These are phyloP conservation scores for Ceratorhiza oryzae-sativae DNA, from an alignment of 1,284 basidiomycete species.

Conservation along the genomic window DNA sequence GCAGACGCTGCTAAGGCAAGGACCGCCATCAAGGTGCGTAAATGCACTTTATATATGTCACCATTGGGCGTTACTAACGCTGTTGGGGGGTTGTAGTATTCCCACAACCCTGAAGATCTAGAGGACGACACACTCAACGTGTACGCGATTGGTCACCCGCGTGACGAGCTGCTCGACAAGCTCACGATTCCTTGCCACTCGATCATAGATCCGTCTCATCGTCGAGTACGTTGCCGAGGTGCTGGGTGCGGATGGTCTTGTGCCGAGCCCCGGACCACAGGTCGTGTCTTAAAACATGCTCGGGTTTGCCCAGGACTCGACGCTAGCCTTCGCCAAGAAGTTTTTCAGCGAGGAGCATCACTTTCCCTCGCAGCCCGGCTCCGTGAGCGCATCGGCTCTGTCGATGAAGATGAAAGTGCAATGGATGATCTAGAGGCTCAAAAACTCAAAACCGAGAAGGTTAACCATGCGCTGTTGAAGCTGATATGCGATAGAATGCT, in stretches of 20 bases:
- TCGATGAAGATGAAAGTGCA: too few species aligned
- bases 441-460: constrained; percentile 1
- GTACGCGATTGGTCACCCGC: background rate
- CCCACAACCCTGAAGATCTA: constrained; percentile 3
- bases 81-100: background rate
- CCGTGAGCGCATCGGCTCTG: background rate
- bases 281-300: constrained; percentile 6
- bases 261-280: constrained; percentile 6
- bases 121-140: background rate
- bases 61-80: too few species aligned
- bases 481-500: constrained; percentile 18
- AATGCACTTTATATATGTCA: background rate
- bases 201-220: background rate
- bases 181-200: too few species aligned
- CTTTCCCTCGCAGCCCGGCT: constrained; percentile 4
- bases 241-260: constrained; percentile 20
- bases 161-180: constrained; percentile 16
- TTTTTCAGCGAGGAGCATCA: background rate
- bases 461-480: constrained; percentile 19
- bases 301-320: background rate
- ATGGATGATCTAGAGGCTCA: background rate
- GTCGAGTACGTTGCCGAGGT: background rate
- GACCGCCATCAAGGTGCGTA: background rate
- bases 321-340: background rate
- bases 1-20: background rate